Evolutionary conservation across 768 basidiomycete genomes (phyloP), one percentile per base, ranked within the genome.

Genomic region (Rhodosporidiobolus odoratus): DNA sequence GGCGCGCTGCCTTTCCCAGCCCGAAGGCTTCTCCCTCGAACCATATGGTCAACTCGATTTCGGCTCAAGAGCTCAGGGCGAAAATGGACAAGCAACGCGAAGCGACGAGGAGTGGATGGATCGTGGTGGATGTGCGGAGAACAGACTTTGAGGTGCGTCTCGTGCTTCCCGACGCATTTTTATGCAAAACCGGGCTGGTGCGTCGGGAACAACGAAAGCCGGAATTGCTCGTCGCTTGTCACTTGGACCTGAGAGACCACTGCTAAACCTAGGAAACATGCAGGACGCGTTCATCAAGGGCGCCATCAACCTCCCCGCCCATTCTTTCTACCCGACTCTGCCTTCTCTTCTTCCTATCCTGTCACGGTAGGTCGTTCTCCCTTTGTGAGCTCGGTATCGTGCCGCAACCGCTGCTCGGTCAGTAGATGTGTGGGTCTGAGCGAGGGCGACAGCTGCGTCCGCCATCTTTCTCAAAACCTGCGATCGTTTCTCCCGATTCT

Each of bases 291-390:
- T 65, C 69, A 70, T 82, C 66, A 75, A 72, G 2, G 78, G 78
- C 27, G 81, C 82, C 1, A 78, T 83, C 68, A 84, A 83, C 75
- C 78, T 83, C 2, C 83, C 83, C 17, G 83, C 82, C 0, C 82
- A 84, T 53, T 80, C 82, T 1, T 82, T 83, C 76, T 78, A 81
- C 62, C 79, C 78, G 25, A 80, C 81, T 0, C 76, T 82, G 1
- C 78, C 80, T 0, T 73, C 72, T 13, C 66, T 82, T 25, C 27
- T 80, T 21, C 75, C 80, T 0, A 27, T 83, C 19, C 75, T 82
- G 15, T 67, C 68, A 19, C 61, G 47, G 66, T 71, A 50, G 63
- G 62, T 30, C 15, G 19, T 25, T 8, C 58, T 16, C 35, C 52
- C 34, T 6, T 34, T 27, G 48, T 25, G 15, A 10, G 15, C 25